phyloP scores from a whole-genome alignment of 2,329 filamentous ascomycete species.

The Sarocladium kiliense region DNA sequence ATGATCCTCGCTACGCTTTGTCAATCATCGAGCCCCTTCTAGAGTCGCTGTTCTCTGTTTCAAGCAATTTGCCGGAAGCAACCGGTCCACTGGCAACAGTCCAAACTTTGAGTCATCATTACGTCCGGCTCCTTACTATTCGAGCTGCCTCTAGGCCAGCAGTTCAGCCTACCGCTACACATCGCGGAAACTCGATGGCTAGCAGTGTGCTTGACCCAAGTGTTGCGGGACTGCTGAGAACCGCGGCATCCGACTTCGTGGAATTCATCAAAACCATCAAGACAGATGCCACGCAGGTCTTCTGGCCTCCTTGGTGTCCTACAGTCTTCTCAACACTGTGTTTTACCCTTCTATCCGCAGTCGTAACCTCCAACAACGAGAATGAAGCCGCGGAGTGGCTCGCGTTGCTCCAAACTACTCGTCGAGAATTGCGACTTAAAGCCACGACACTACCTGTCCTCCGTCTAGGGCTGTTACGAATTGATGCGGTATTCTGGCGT shows the following conservation, averaged over 20 bases:
- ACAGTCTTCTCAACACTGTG: conserved; percentile 14
- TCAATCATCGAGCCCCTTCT: neutral
- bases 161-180: neutral
- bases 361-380: conserved; percentile 3
- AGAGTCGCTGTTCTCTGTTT: neutral
- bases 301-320: conserved; percentile 17
- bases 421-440: conserved; percentile 14
- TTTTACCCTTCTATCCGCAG: conserved; percentile 14
- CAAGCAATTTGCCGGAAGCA: neutral
- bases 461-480: conserved; percentile 15
- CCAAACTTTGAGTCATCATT: neutral
- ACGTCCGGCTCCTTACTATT: neutral
- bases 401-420: conserved; percentile 12
- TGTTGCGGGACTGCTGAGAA: neutral
- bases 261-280: conserved; percentile 10
- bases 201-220: neutral
- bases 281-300: conserved; percentile 12
- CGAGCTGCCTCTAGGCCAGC: neutral
- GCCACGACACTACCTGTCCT: conserved; percentile 15
- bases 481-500: conserved; percentile 18
- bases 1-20: neutral
- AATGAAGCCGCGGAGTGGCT: conserved; percentile 15
- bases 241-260: neutral
- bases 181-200: neutral
- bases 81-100: neutral